A percentile compares a stretch with the other conserved stretches of the same genome.
Evolutionary conservation across 2,329 filamentous ascomycete genomes (phyloP).

Genomic region (Stagonosporopsis tanaceti): DNA sequence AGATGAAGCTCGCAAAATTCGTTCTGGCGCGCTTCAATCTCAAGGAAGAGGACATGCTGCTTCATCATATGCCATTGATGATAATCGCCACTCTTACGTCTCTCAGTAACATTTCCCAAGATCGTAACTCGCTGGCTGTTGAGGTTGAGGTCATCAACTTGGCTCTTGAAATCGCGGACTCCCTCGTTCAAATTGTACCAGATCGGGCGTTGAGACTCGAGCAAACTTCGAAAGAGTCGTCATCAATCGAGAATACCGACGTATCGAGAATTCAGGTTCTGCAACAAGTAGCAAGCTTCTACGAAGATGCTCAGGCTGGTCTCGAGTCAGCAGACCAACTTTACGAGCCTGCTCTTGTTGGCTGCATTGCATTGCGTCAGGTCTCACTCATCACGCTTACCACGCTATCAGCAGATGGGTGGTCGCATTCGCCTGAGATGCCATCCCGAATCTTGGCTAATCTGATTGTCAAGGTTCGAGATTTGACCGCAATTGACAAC

Average conservation of each 20-base stretch:
- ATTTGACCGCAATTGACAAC: slow-evolving; percentile 36
- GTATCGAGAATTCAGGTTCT: slow-evolving; percentile 20
- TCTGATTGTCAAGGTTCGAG: slow-evolving; percentile 42
- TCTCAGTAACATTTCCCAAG: slow-evolving; percentile 48
- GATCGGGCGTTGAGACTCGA: slow-evolving; percentile 40
- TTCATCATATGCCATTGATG: slow-evolving; percentile 81
- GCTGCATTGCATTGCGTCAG: slow-evolving; percentile 42
- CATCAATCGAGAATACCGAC: slow-evolving; percentile 7
- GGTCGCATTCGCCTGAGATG: slow-evolving; percentile 33
- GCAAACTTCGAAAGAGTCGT: slow-evolving; percentile 14
- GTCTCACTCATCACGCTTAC: slow-evolving; percentile 36
- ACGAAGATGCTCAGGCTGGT: slow-evolving; percentile 48
- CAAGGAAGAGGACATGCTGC: slow-evolving; percentile 93
- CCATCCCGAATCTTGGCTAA: slow-evolving; percentile 45
- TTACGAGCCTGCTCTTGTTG: slow-evolving; percentile 35
- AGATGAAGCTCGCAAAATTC: slow-evolving; percentile 79
- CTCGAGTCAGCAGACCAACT: slow-evolving; percentile 43
- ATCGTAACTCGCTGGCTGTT: slow-evolving; percentile 6
- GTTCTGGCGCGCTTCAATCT: slow-evolving; percentile 90
- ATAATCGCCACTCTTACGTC: slow-evolving; percentile 68
- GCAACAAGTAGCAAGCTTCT: slow-evolving; percentile 42
- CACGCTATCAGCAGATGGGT: slow-evolving; percentile 27
- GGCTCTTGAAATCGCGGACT: slow-evolving; percentile 49
- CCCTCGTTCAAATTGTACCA: slow-evolving; percentile 49
- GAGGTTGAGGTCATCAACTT: slow-evolving; percentile 32